Percentiles rank a stretch among this genome's conserved stretches.
Evolutionary conservation across 2,329 filamentous ascomycete genomes (phyloP).

Genomic region (Aspergillus ruber): DNA sequence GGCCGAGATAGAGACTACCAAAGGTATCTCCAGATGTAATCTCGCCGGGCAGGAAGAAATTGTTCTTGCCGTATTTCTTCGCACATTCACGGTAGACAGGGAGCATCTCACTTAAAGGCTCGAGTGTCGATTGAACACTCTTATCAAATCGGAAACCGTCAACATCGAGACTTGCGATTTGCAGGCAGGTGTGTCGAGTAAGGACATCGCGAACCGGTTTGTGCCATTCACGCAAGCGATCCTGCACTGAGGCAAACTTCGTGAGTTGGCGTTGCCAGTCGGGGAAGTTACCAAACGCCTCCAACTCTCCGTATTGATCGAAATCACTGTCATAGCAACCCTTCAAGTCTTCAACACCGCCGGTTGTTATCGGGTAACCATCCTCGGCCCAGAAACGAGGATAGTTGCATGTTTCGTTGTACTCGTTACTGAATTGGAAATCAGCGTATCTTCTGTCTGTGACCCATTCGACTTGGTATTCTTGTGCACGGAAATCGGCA

Average conservation of each 20-base stretch:
- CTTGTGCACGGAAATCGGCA: slow-evolving; percentile 49
- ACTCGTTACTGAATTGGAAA: slow-evolving; percentile 50
- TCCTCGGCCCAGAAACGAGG: slow-evolving; percentile 57
- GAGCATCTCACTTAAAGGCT: slow-evolving; percentile 55
- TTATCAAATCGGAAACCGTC: slow-evolving; percentile 64
- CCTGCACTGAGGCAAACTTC: slow-evolving; percentile 62
- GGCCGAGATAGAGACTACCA: slow-evolving; percentile 56
- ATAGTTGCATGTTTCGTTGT: slow-evolving; percentile 51
- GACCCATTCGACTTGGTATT: slow-evolving; percentile 56
- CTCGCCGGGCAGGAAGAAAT: slow-evolving; percentile 60
- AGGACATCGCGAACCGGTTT: slow-evolving; percentile 53
- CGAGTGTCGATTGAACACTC: slow-evolving; percentile 57
- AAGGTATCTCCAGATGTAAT: slow-evolving; percentile 58
- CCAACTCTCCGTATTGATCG: slow-evolving; percentile 58
- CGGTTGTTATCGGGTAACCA: slow-evolving; percentile 45
- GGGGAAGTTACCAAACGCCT: slow-evolving; percentile 57
- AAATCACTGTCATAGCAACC: slow-evolving; percentile 60
- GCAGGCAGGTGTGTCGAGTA: slow-evolving; percentile 57
- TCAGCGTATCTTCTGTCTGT: slow-evolving; percentile 50
- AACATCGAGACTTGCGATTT: slow-evolving; percentile 57
- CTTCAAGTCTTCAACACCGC: slow-evolving; percentile 42
- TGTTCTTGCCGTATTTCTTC: slow-evolving; percentile 49
- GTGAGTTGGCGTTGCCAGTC: slow-evolving; percentile 59
- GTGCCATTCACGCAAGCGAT: slow-evolving; percentile 59
- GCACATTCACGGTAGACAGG: slow-evolving; percentile 54